Evolutionary conservation across 2,329 filamentous ascomycete genomes (phyloP).

Genomic region (Tympanopsis confertula): DNA sequence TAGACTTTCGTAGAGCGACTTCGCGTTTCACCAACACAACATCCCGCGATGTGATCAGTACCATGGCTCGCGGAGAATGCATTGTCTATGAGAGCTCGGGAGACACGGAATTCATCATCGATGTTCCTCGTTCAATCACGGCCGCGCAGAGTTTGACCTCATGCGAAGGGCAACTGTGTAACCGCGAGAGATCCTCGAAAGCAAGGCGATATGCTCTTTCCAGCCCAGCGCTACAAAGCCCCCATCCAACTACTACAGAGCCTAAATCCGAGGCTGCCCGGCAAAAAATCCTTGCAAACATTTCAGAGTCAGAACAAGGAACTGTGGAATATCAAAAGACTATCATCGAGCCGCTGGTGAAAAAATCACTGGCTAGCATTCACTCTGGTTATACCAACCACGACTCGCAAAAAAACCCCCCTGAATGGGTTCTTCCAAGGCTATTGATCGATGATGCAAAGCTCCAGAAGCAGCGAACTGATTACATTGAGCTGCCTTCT

Average conservation of each 20-base stretch:
- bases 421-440: too few species aligned
- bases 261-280: constrained; percentile 34
- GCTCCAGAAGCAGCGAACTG: too few species aligned
- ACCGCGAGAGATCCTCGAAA: neutral
- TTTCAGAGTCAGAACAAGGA: constrained; percentile 16
- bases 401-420: too few species aligned
- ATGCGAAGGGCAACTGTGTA: neutral
- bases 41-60: too few species aligned
- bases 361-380: too few species aligned
- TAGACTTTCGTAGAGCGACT: too few species aligned
- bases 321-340: constrained; percentile 6
- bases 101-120: constrained; percentile 34
- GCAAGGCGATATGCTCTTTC: neutral
- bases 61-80: too few species aligned
- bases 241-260: constrained; percentile 33
- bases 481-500: too few species aligned
- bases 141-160: constrained; percentile 37
- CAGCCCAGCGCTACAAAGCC: constrained; percentile 23
- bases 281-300: constrained; percentile 20
- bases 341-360: neutral
- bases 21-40: too few species aligned
- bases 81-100: constrained; percentile 38
- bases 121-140: constrained; percentile 45
- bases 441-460: too few species aligned
- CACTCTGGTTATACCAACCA: too few species aligned